phyloP scores from a whole-genome alignment of 257 asterid genomes.

The Asclepias syriaca region DNA sequence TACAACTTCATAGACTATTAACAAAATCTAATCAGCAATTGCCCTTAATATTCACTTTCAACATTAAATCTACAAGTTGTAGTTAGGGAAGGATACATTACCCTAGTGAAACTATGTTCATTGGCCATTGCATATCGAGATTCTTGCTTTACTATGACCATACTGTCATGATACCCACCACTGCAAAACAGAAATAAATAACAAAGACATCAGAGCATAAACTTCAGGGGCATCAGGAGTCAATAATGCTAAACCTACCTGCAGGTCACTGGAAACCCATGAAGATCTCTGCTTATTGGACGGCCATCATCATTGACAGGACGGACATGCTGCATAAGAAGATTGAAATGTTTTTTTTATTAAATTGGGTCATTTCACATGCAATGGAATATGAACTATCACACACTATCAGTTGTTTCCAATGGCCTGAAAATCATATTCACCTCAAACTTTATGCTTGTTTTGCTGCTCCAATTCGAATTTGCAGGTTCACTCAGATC shows the following conservation, averaged over 20 bases:
- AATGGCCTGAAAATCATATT: slow-evolving; percentile 15
- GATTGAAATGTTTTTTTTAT: slow-evolving; percentile 1
- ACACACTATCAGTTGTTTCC: slow-evolving; percentile 8
- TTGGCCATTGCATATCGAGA: slow-evolving; percentile 83
- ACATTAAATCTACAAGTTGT: not conserved
- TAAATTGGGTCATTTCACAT: not conserved
- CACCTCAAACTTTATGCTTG: slow-evolving; percentile 89
- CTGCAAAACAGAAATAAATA: slow-evolving; percentile 41
- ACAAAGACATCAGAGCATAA: slow-evolving; percentile 11
- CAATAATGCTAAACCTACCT: slow-evolving; percentile 44
- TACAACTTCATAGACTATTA: not conserved
- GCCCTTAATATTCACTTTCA: not conserved
- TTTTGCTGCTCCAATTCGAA: slow-evolving; percentile 92
- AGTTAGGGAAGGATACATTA: slow-evolving; percentile 30
- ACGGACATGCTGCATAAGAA: slow-evolving; percentile 62
- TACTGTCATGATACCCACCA: slow-evolving; percentile 79
- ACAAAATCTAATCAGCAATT: not conserved
- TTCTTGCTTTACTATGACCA: slow-evolving; percentile 92
- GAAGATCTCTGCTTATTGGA: slow-evolving; percentile 69
- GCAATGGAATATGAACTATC: not conserved
- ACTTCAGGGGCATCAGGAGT: slow-evolving; percentile 11
- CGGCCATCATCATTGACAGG: slow-evolving; percentile 84
- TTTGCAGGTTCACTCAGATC: slow-evolving; percentile 95
- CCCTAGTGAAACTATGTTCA: slow-evolving; percentile 70
- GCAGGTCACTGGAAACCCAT: slow-evolving; percentile 94